Base-by-base conservation (phyloP, 169 alveolate genomes). In the Babesia gibsoni region DNA sequence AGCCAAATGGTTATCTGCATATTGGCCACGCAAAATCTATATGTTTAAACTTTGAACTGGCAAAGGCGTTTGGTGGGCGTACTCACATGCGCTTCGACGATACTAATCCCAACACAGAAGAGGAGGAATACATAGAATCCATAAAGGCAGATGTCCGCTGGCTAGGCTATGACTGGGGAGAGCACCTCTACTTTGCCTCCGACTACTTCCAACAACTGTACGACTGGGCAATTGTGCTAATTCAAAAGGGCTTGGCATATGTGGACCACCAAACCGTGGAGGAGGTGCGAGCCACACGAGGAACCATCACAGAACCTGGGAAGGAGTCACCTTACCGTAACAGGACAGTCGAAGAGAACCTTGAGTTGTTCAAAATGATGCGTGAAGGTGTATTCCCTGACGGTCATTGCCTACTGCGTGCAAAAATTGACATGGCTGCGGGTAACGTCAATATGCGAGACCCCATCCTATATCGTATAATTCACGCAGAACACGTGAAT, bases 1-100 rank as follows among this genome's bases (percentile, higher is more conserved):
- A 98, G 88, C 99, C 99, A 30, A 98, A 98, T 88, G 99, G 99
- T n/a, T 98, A 93, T 66, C 92, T 98, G 35, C 99, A 98, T 75
- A 89, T 98, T 39, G 99, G 99, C 1, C 99, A 98, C 89, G 99
- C 99, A 14, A 98, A 98, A 84, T 95, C 99, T 36, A 97, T 98
- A 81, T 91, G 99, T 68, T 92, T 97, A 72, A 96, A 95, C 82
- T 98, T 96, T 64, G 98, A 96, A 23, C 81, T 96, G 23, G 98
- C 99, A 1, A 73, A 82, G 66, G 92, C 89, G 58, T 94, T 91
- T 70, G 92, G 93, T 37, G 99, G 99, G 9, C 78, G 92, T 36
- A 93, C 98, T 49, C 98, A 98, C 82, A 46, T 98, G 78, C 85
- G 99, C 46, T 96, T 94, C 80, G 99, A 98, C 88, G 99, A 98